Base-by-base conservation (phyloP, 306 rosid genomes). In the cucumber (Cucumis sativus) region DNA sequence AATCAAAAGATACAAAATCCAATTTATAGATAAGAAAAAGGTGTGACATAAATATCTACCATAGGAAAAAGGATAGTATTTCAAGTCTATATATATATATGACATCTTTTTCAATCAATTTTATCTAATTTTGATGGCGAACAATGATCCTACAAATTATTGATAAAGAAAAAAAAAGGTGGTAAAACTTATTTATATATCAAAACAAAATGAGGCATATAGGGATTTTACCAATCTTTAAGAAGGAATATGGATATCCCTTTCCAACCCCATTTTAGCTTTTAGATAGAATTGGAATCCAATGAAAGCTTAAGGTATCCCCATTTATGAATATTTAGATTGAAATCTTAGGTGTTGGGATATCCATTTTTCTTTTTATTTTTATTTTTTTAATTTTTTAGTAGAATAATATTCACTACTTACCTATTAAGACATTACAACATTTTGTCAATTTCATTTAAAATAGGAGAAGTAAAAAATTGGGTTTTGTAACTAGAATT, bases 371-470 rank as follows among this genome's bases (percentile, higher is more conserved):
- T 58, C 23, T 59, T 10, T 20, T 43, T 13, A 41, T 2, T 8
- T 16, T 33, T 68, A 43, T 6, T 1, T 33, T 68, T 43, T 6
- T 1, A 20, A 41, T 20, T 41, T 0, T 68, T 43, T 6, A 56
- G n/a, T 7, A 68, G n/a, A 68, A 68, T 68, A 68, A 68, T 68
- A 68, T 68, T 68, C 74, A 68, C 55, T 68, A 6, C 75, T 68
- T 68, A 45, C 1, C 6, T 41, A 20, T 68, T 43, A 68, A 43
- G n/a, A 41, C 6, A 68, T 43, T 20, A 18, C 2, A 39, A 17
- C 8, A 16, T 11, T 15, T 62, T 30, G 33, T 2, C 21, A 33
- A 63, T 14, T 63, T 63, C 5, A 7, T 64, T 64, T 30, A 23
- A 21, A 59, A 23, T 59, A 59, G 12, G 28, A 6, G 18, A 12